phyloP scores from a whole-genome alignment of 148 eudicot species.

The Vaccinium corymbosum region DNA sequence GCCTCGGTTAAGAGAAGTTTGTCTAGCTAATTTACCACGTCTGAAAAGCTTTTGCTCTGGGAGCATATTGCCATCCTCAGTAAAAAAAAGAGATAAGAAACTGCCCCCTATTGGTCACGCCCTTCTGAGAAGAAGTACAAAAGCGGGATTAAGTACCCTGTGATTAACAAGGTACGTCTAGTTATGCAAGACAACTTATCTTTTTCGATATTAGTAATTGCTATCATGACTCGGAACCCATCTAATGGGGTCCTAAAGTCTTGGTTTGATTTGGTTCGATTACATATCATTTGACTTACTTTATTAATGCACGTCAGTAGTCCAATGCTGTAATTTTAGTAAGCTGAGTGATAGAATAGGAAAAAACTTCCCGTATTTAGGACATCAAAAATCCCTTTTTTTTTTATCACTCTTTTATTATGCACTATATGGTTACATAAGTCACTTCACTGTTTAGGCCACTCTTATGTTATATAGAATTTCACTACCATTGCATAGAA shows the following conservation, averaged over 20 bases:
- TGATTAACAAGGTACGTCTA: not conserved
- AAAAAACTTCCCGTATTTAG: too few relatives aligned
- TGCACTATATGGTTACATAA: too few relatives aligned
- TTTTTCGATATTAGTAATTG: too few relatives aligned
- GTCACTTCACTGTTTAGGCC: too few relatives aligned
- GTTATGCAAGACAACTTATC: not conserved
- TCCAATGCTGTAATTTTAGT: not conserved
- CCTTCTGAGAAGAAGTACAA: not conserved
- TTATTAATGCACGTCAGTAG: not conserved
- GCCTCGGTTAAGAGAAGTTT: not conserved
- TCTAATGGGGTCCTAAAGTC: not conserved
- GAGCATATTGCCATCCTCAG: not conserved
- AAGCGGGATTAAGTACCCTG: not conserved
- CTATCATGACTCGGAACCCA: not conserved
- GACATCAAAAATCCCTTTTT: too few relatives aligned
- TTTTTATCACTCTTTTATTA: too few relatives aligned
- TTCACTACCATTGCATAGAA: too few relatives aligned
- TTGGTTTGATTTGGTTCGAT: not conserved
- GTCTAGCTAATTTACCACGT: not conserved
- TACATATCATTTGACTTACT: not conserved
- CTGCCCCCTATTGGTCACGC: not conserved
- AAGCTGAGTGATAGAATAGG: too few relatives aligned
- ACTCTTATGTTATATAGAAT: too few relatives aligned
- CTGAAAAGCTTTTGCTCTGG: conserved; percentile 1
- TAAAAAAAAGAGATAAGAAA: not conserved